Evolutionary conservation across 805 yeast genomes (phyloP).

Genomic region (Zygotorulaspora florentina): DNA sequence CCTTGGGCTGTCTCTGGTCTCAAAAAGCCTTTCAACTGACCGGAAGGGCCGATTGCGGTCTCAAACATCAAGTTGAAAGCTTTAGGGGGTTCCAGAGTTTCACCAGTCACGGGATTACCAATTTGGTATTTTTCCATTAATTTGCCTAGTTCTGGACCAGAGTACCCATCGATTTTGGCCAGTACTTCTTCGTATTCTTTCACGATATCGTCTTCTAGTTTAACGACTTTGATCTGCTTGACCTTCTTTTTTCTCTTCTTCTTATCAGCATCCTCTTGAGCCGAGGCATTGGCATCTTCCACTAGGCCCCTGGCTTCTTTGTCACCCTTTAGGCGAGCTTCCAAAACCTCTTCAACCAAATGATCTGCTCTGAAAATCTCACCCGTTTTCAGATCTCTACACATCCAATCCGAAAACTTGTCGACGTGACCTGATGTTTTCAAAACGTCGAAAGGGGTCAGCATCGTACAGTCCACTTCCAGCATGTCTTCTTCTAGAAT

Average conservation of each 20-base stretch:
- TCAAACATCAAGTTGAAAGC: conserved; percentile 99
- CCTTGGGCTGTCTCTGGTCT: conserved; percentile 99
- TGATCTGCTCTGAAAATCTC: conserved; percentile 99
- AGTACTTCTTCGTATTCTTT: conserved; percentile 79
- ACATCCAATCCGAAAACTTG: conserved; percentile 99
- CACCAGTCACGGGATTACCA: conserved; percentile 88
- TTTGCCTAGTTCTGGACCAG: conserved; percentile 90
- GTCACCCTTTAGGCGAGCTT: conserved; percentile 94
- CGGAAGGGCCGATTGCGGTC: conserved; percentile 98
- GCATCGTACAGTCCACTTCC: conserved; percentile 96
- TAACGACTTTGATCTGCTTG: conserved; percentile 84
- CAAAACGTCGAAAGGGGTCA: conserved; percentile 95
- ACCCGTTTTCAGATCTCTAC: conserved; percentile 90
- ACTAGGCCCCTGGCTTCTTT: conserved; percentile 88
- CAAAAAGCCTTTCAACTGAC: conserved; percentile 88
- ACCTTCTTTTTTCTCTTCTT: conserved; percentile 94
- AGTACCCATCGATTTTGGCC: conserved; percentile 92
- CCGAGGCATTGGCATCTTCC: conserved; percentile 50
- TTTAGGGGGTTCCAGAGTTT: conserved; percentile 78
- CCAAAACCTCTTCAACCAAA: conserved; percentile 94
- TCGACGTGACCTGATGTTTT: conserved; percentile 99
- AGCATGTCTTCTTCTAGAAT: conserved; percentile 97
- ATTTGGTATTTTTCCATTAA: conserved; percentile 78
- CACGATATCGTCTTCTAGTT: conserved; percentile 76
- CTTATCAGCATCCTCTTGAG: conserved; percentile 71